phyloP scores from a whole-genome alignment of 2,329 filamentous ascomycete species.

The Fusarium beomiforme region DNA sequence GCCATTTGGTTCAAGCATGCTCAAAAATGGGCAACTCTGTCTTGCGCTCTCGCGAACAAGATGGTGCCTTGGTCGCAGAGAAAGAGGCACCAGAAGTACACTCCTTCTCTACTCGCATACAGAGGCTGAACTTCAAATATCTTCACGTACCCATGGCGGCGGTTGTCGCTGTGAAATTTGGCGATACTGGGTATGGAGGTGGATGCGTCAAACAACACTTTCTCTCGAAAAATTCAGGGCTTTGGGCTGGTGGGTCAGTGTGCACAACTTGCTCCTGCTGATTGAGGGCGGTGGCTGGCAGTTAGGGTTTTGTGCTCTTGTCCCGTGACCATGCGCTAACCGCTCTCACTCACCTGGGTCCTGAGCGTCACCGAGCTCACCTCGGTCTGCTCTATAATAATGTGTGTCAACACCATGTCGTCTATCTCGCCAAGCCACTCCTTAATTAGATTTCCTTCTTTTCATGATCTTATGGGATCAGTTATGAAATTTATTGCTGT shows the following conservation, averaged over 20 bases:
- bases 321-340: slow-evolving; percentile 14
- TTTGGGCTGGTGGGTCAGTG: slow-evolving; percentile 30
- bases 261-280: neutral
- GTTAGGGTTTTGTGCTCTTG: slow-evolving; percentile 2
- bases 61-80: slow-evolving; percentile 46
- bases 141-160: slow-evolving; percentile 72
- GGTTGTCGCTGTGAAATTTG: slow-evolving; percentile 54
- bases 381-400: neutral
- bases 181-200: slow-evolving; percentile 48
- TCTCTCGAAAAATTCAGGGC: slow-evolving; percentile 44
- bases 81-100: slow-evolving; percentile 18
- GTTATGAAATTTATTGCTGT: too few relatives aligned
- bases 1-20: slow-evolving; percentile 72
- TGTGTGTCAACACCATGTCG: neutral
- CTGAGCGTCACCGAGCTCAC: slow-evolving; percentile 11
- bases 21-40: slow-evolving; percentile 55
- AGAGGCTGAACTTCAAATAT: slow-evolving; percentile 50
- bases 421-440: neutral
- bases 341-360: neutral
- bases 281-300: neutral
- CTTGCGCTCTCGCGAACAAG: slow-evolving; percentile 43
- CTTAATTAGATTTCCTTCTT: neutral
- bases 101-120: slow-evolving; percentile 61
- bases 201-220: slow-evolving; percentile 43
- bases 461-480: neutral